Percentiles rank a stretch among this genome's conserved stretches.
phyloP scores from a whole-genome alignment of 2,329 filamentous ascomycete genomes.

The Fusarium pseudocircinatum region DNA sequence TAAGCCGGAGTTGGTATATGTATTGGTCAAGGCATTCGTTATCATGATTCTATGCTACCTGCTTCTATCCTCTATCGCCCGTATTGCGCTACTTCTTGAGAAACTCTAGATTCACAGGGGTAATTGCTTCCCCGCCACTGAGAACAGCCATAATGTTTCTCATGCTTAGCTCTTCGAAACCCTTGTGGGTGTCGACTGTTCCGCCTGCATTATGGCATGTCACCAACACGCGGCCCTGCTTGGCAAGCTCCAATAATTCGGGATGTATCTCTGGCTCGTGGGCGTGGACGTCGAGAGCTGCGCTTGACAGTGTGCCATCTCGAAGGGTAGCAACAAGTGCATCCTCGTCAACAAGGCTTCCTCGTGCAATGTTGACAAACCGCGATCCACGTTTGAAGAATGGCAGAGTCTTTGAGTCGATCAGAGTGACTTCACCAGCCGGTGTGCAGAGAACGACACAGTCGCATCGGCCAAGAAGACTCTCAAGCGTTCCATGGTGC shows the following conservation, averaged over 20 bases:
- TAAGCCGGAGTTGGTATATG: conserved; percentile 29
- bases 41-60: not conserved
- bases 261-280: conserved; percentile 65
- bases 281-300: conserved; percentile 72
- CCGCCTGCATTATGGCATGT: conserved; percentile 76
- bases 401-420: conserved; percentile 58
- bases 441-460: conserved; percentile 72
- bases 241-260: conserved; percentile 54
- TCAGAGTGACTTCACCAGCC: conserved; percentile 54
- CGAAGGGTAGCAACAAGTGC: conserved; percentile 69
- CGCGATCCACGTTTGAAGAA: conserved; percentile 64
- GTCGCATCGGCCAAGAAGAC: conserved; percentile 63
- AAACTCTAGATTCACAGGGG: conserved; percentile 70
- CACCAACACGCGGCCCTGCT: conserved; percentile 61
- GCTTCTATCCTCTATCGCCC: not conserved
- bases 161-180: conserved; percentile 74
- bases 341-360: conserved; percentile 71
- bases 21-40: conserved; percentile 1
- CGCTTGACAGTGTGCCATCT: conserved; percentile 57
- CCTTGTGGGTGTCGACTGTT: conserved; percentile 72
- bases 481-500: conserved; percentile 61
- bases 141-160: conserved; percentile 71
- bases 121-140: conserved; percentile 60
- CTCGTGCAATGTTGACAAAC: conserved; percentile 73
- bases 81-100: conserved; percentile 43